Evolutionary conservation across 225 moss, liverwort and hornwort species (phyloP).

Genomic region (Pleurozium schreberi): DNA sequence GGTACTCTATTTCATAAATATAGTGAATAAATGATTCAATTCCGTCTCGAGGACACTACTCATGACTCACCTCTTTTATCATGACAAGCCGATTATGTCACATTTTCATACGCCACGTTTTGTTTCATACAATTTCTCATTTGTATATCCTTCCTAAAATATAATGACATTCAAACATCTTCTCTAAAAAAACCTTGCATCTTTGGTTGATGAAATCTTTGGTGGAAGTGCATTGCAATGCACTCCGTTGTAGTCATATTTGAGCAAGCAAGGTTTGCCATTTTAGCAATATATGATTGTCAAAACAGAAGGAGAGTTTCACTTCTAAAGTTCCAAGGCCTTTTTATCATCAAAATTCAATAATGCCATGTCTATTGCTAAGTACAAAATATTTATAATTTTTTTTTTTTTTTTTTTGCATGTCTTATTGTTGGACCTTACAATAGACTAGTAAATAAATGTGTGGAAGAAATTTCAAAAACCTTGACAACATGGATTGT

Average conservation of each 20-base stretch:
- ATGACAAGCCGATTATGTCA: neutral
- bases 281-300: neutral
- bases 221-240: neutral
- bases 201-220: neutral
- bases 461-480: neutral
- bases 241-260: accelerated
- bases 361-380: neutral
- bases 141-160: neutral
- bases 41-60: accelerated
- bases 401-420: neutral
- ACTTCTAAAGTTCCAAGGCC: accelerated
- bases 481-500: neutral
- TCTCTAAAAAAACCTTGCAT: neutral
- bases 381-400: neutral
- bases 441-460: neutral
- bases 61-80: too few relatives aligned
- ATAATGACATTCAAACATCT: neutral
- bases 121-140: too few relatives aligned
- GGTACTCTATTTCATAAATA: neutral
- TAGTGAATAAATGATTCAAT: too few relatives aligned
- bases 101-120: accelerated
- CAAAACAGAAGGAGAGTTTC: neutral
- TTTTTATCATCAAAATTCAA: neutral
- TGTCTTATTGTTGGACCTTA: accelerated
- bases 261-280: neutral